These are phyloP conservation scores for Cadophora gregata DNA, from an alignment of 2,329 filamentous ascomycete genomes.

Conservation along the genomic window DNA sequence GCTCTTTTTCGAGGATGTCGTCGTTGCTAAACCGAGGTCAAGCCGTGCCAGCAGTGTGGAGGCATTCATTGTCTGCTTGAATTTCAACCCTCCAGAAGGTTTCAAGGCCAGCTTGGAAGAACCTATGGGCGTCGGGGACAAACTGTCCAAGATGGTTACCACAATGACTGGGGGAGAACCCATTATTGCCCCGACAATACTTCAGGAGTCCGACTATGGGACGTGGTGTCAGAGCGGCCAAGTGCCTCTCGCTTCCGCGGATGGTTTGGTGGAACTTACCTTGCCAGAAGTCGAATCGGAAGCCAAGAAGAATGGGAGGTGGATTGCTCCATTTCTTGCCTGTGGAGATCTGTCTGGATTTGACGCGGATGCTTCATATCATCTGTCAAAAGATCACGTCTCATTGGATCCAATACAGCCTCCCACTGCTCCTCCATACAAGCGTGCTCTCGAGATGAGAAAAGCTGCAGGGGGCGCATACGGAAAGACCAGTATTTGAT, in stretches of 20 bases:
- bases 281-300: conserved; percentile 44
- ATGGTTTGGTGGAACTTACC: conserved; percentile 39
- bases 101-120: conserved; percentile 79
- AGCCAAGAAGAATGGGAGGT: conserved; percentile 59
- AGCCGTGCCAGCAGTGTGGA: conserved; percentile 97
- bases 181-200: conserved; percentile 49
- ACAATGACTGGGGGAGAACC: conserved; percentile 50
- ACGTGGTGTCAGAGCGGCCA: conserved; percentile 48
- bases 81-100: conserved; percentile 79
- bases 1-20: conserved; percentile 84
- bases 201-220: conserved; percentile 54
- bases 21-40: conserved; percentile 91
- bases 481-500: conserved; percentile 25
- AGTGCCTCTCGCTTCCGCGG: conserved; percentile 27
- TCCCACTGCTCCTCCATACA: conserved; percentile 94
- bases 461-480: conserved; percentile 74
- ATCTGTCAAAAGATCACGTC: conserved; percentile 83
- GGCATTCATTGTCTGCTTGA: conserved; percentile 93
- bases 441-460: conserved; percentile 84
- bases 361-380: conserved; percentile 94
- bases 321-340: conserved; percentile 96
- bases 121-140: conserved; percentile 70
- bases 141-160: conserved; percentile 57
- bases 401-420: conserved; percentile 93
- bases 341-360: conserved; percentile 94